phyloP scores from a whole-genome alignment of 805 yeast genomes.

The Wickerhamiella galacta region DNA sequence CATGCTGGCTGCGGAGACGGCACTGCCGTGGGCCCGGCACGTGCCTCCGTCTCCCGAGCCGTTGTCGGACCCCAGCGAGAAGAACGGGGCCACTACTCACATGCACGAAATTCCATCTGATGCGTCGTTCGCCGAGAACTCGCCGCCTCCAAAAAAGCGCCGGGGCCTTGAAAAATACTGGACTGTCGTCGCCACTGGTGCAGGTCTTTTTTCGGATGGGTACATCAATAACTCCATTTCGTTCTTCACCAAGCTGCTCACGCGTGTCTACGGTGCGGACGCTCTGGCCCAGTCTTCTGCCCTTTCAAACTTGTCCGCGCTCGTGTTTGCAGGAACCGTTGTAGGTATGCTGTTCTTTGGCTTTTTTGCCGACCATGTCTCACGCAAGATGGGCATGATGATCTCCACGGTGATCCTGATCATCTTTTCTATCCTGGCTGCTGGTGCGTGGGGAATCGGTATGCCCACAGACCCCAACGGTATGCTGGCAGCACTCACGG shows the following conservation, averaged over 20 bases:
- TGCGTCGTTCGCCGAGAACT: background rate
- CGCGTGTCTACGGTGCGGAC: constrained; percentile 44
- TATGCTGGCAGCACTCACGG: constrained; percentile 67
- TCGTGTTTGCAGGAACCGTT: constrained; percentile 86
- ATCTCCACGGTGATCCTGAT: constrained; percentile 60
- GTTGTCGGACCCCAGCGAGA: background rate
- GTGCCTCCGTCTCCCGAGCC: background rate
- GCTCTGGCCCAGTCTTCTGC: constrained; percentile 46
- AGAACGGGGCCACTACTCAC: background rate
- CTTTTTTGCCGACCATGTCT: constrained; percentile 56
- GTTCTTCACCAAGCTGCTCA: constrained; percentile 56
- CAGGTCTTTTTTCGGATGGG: constrained; percentile 88
- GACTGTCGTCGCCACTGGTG: constrained; percentile 74
- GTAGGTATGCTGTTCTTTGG: constrained; percentile 76
- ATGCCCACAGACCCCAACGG: constrained; percentile 44
- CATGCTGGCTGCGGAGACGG: background rate
- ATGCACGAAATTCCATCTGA: background rate
- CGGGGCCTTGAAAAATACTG: constrained; percentile 26
- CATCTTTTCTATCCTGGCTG: constrained; percentile 56
- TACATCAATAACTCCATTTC: constrained; percentile 74
- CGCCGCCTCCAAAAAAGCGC: background rate
- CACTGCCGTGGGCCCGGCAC: background rate
- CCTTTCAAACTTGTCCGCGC: constrained; percentile 62
- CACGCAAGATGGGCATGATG: constrained; percentile 74
- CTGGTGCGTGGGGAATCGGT: constrained; percentile 76